phyloP scores from a whole-genome alignment of 805 yeast genomes.

The Grigorovia jiainica region DNA sequence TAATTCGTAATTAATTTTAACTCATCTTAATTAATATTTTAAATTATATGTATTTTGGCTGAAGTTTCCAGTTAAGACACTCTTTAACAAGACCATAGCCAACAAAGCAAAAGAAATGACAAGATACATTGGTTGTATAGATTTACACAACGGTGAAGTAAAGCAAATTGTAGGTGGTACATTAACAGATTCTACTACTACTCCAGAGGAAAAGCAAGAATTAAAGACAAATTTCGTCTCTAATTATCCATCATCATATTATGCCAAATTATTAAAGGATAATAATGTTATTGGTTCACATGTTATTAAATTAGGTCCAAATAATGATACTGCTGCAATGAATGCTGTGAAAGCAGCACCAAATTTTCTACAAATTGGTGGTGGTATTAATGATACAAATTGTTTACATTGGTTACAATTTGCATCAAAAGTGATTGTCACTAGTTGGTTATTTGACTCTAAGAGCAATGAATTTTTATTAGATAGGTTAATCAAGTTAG shows the following conservation, averaged over 20 bases:
- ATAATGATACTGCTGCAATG: conserved; percentile 74
- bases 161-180: conserved; percentile 97
- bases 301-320: conserved; percentile 81
- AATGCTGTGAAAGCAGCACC: conserved; percentile 76
- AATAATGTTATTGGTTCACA: conserved; percentile 68
- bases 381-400: conserved; percentile 73
- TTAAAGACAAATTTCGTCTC: conserved; percentile 74
- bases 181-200: conserved; percentile 44
- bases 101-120: conserved; percentile 74
- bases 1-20: too few relatives aligned
- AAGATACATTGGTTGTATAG: conserved; percentile 86
- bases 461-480: conserved; percentile 39
- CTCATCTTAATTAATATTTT: too few relatives aligned
- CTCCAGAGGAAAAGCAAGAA: conserved; percentile 22
- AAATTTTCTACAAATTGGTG: conserved; percentile 71
- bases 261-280: conserved; percentile 57
- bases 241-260: conserved; percentile 60
- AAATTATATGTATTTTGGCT: too few relatives aligned
- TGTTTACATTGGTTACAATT: conserved; percentile 68
- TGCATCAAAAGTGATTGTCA: conserved; percentile 84
- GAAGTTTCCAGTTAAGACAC: too few relatives aligned
- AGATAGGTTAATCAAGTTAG: conserved; percentile 44
- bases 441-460: conserved; percentile 68
- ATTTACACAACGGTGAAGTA: conserved; percentile 88
- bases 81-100: too few relatives aligned